Evolutionary conservation across 1,284 basidiomycete species (phyloP).

Genomic region (Phellopilus nigrolimitatus): DNA sequence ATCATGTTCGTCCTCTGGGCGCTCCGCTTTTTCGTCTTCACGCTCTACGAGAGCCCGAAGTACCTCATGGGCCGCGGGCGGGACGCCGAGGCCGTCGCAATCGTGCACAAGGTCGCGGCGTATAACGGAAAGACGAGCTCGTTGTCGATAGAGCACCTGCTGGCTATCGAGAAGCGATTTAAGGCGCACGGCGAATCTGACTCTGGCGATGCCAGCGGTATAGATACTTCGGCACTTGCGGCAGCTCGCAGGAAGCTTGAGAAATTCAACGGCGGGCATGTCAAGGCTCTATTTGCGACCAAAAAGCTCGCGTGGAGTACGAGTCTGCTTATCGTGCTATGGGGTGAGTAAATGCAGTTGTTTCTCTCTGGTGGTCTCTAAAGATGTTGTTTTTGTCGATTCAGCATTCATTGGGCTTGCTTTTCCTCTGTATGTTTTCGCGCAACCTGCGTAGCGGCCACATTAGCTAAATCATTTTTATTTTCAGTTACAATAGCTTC

Average conservation of each 20-base stretch:
- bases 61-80: constrained; percentile 69
- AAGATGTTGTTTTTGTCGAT: constrained; percentile 57
- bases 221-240: constrained; percentile 23
- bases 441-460: too few species aligned
- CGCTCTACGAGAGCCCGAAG: constrained; percentile 73
- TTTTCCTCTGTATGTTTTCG: constrained; percentile 56
- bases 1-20: constrained; percentile 60
- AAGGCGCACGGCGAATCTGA: constrained; percentile 1
- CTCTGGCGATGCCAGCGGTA: constrained; percentile 22
- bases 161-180: constrained; percentile 25
- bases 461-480: too few species aligned
- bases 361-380: constrained; percentile 44
- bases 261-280: constrained; percentile 36
- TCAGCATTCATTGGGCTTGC: constrained; percentile 69
- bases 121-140: constrained; percentile 54
- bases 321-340: constrained; percentile 16
- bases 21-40: constrained; percentile 69
- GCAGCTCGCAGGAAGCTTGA: constrained; percentile 41
- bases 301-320: constrained; percentile 19
- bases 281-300: constrained; percentile 19
- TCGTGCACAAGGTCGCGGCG: constrained; percentile 62
- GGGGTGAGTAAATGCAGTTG: constrained; percentile 12
- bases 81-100: constrained; percentile 66
- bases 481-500: constrained; percentile 53
- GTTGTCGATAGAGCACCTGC: constrained; percentile 48